Percentiles rank a stretch among this genome's conserved stretches.
These are phyloP conservation scores for Magnolia officinalis DNA, from an alignment of 164 flowering plant genomes.

Conservation along the genomic window DNA sequence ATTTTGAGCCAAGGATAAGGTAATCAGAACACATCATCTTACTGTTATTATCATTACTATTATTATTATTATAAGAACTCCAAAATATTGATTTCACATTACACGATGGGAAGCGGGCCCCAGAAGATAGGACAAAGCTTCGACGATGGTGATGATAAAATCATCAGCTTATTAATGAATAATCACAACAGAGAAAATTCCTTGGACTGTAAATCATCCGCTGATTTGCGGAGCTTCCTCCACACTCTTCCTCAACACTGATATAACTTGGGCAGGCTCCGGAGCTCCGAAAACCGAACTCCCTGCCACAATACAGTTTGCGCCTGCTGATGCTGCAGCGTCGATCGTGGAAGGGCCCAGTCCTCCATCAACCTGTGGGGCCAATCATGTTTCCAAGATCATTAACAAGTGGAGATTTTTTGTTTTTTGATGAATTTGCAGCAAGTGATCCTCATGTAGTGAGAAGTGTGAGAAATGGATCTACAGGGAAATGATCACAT, in stretches of 20 bases:
- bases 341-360: conserved; percentile 85
- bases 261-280: conserved; percentile 77
- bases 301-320: conserved; percentile 95
- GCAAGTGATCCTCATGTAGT: too few species aligned
- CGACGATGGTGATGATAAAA: neutral
- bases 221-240: conserved; percentile 29
- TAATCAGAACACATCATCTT: too few species aligned
- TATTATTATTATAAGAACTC: neutral
- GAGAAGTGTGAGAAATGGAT: too few species aligned
- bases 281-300: conserved; percentile 94
- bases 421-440: too few species aligned
- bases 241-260: conserved; percentile 59
- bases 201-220: conserved; percentile 2
- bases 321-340: conserved; percentile 80
- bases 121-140: neutral
- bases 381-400: neutral
- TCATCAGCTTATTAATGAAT: neutral
- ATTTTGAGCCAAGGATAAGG: too few species aligned
- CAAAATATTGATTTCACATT: neutral
- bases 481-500: too few species aligned
- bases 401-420: neutral
- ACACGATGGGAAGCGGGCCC: neutral
- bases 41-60: neutral
- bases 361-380: conserved; percentile 85
- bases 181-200: neutral